Conservation (phyloP, 257 asterid genomes). For the Mentha longifolia region DNA sequence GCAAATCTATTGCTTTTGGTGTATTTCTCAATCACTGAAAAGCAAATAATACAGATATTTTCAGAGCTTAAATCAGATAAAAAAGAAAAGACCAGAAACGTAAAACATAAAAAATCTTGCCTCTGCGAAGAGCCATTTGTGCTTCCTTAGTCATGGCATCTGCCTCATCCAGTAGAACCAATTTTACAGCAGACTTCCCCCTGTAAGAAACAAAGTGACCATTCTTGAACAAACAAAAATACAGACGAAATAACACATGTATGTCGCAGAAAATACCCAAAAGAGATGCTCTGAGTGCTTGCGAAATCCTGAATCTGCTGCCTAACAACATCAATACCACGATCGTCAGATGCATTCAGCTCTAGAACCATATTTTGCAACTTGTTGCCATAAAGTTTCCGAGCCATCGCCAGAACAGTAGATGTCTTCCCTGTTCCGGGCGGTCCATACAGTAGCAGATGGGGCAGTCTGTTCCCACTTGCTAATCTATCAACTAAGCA, state of each 20-base stretch:
- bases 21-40: conserved; percentile 94
- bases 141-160: conserved; percentile 99
- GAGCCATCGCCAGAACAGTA: conserved; percentile 85
- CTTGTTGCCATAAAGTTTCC: conserved; percentile 85
- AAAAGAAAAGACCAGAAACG: conserved; percentile 21
- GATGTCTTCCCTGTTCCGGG: conserved; percentile 99
- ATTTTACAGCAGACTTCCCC: conserved; percentile 71
- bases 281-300: conserved; percentile 95
- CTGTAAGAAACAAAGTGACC: conserved; percentile 45
- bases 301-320: conserved; percentile 99
- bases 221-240: background rate
- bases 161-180: conserved; percentile 92
- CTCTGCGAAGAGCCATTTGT: conserved; percentile 97
- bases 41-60: conserved; percentile 25
- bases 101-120: conserved; percentile 43
- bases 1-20: conserved; percentile 94
- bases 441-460: conserved; percentile 94
- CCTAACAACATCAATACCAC: conserved; percentile 96
- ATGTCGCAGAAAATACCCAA: conserved; percentile 54
- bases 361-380: conserved; percentile 92
- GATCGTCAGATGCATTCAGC: conserved; percentile 97
- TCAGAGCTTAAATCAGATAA: background rate
- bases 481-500: conserved; percentile 86
- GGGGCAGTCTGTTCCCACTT: conserved; percentile 84
- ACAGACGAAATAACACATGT: background rate